These are phyloP conservation scores for Ceriops tagal DNA, from an alignment of 345 rosid genomes.

Conservation along the genomic window DNA sequence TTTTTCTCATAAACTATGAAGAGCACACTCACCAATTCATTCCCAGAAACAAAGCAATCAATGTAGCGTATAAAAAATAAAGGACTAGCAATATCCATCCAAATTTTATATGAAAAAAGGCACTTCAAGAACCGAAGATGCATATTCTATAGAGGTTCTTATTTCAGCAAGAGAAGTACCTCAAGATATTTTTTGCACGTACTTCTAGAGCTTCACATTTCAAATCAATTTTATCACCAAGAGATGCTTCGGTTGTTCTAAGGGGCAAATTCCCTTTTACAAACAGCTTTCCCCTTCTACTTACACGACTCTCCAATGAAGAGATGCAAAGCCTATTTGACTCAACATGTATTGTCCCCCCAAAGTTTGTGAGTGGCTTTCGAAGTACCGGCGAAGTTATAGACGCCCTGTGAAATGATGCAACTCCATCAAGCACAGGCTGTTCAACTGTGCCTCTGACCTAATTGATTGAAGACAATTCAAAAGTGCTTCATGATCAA, in stretches of 20 bases:
- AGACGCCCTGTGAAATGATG: slow-evolving; percentile 89
- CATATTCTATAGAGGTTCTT: slow-evolving; percentile 2
- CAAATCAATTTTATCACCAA: slow-evolving; percentile 76
- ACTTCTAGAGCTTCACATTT: slow-evolving; percentile 98
- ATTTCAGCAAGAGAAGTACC: slow-evolving; percentile 37
- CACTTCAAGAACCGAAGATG: background rate
- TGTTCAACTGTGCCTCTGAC: slow-evolving; percentile 96
- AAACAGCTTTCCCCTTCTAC: slow-evolving; percentile 85
- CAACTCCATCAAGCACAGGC: slow-evolving; percentile 85
- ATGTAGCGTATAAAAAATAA: background rate
- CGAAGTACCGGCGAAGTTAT: slow-evolving; percentile 82
- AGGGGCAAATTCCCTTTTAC: slow-evolving; percentile 87
- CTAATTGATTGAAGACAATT: slow-evolving; percentile 36
- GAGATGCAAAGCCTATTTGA: slow-evolving; percentile 83
- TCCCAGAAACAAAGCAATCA: slow-evolving; percentile 4
- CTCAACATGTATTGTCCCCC: slow-evolving; percentile 78
- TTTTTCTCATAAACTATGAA: too few relatives aligned
- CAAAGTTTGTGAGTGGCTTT: slow-evolving; percentile 84
- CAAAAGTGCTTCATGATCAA: slow-evolving; percentile 3
- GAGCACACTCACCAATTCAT: too few relatives aligned
- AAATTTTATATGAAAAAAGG: background rate
- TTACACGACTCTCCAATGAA: slow-evolving; percentile 79
- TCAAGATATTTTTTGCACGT: slow-evolving; percentile 79
- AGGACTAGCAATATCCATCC: background rate
- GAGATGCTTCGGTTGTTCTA: slow-evolving; percentile 66